Evolutionary conservation across 768 basidiomycete species (phyloP).

Genomic region (Tricholoma flavovirens): DNA sequence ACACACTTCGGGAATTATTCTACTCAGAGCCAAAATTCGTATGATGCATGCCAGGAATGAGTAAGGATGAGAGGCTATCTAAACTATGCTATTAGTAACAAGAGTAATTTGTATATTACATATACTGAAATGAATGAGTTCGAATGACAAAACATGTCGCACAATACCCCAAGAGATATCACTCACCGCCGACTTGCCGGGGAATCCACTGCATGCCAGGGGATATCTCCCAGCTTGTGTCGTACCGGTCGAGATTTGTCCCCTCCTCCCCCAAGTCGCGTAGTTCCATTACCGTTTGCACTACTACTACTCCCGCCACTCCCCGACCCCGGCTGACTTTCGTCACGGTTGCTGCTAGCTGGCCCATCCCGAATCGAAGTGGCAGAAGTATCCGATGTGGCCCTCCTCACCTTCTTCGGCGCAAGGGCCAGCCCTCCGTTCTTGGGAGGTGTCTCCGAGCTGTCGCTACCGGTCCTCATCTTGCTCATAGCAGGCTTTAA

Average conservation of each 20-base stretch:
- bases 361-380: conserved; percentile 15
- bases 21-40: neutral
- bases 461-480: conserved; percentile 14
- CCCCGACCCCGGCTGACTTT: conserved; percentile 12
- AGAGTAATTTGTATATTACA: neutral
- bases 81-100: neutral
- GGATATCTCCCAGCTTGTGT: conserved; percentile 56
- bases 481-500: conserved; percentile 46
- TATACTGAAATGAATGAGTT: neutral
- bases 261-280: conserved; percentile 29
- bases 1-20: neutral
- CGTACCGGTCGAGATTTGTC: conserved; percentile 33
- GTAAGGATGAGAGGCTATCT: neutral
- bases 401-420: conserved; percentile 59
- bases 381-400: conserved; percentile 63
- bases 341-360: conserved; percentile 1
- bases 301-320: conserved; percentile 10
- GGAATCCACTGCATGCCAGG: conserved; percentile 39
- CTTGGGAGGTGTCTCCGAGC: conserved; percentile 18
- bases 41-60: neutral
- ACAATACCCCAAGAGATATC: neutral
- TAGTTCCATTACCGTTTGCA: conserved; percentile 8
- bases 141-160: too few relatives aligned
- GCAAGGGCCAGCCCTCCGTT: conserved; percentile 35
- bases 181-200: conserved; percentile 8